These are phyloP conservation scores for Sonneratia alba DNA, from an alignment of 345 rosid species.

Conservation along the genomic window DNA sequence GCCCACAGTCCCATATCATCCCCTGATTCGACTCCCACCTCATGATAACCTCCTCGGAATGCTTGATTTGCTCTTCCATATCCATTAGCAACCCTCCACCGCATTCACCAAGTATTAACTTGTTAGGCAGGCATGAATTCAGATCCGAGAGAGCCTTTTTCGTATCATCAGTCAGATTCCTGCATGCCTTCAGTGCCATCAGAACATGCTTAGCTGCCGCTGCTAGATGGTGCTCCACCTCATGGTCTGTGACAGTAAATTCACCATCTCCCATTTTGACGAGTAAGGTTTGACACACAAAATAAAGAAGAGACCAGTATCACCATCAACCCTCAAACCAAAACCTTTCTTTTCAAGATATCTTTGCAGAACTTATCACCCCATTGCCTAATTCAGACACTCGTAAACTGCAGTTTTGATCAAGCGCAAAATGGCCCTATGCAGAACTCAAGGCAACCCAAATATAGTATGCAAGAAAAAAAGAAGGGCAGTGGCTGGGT, in stretches of 20 bases:
- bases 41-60: slow-evolving; percentile 32
- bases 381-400: no score
- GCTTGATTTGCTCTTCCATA: slow-evolving; percentile 33
- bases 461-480: no score
- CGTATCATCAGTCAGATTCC: slow-evolving; percentile 39
- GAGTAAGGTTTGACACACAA: not conserved
- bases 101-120: slow-evolving; percentile 23
- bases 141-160: slow-evolving; percentile 36
- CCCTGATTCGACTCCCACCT: slow-evolving; percentile 41
- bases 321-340: not conserved
- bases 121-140: slow-evolving; percentile 38
- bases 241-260: slow-evolving; percentile 20
- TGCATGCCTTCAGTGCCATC: slow-evolving; percentile 43
- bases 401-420: no score
- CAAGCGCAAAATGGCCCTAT: no score
- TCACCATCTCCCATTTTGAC: slow-evolving; percentile 20
- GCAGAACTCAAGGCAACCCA: no score
- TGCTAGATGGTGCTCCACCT: slow-evolving; percentile 53
- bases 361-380: not conserved
- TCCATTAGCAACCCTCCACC: slow-evolving; percentile 23
- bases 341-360: not conserved
- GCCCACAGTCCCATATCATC: not conserved
- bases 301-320: not conserved
- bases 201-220: slow-evolving; percentile 51
- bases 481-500: no score